Evolutionary conservation across 371 early-diverging fungal genomes (phyloP), one percentile per base, ranked within the genome.

Genomic region (Zopfochytrium polystomum): DNA sequence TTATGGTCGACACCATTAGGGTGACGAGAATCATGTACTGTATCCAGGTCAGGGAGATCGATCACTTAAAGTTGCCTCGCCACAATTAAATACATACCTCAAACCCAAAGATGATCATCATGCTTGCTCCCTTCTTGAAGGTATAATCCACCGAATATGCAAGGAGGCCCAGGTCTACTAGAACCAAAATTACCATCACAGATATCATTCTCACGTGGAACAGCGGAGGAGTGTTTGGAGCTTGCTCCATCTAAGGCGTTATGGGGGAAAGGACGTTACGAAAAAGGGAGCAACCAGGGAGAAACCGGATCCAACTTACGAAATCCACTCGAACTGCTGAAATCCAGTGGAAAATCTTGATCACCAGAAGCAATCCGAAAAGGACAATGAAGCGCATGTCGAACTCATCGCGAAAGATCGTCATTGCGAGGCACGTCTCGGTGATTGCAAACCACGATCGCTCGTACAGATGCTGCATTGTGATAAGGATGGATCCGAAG

Each of bases 271-370:
- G n/a, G n/a, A 1, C 31, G 48, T 29, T 3, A 52, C 29, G 38
- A 38, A 38, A 38, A n/a, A 38, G 26, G 32, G 23, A n/a, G n/a
- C n/a, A 50, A 25, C 5, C 42, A 34, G n/a, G 27, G 15, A 25
- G 45, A 38, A 29, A 20, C 6, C 26, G 26, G 13, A 11, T 23
- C n/a, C 18, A 15, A 75, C 90, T 68, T 81, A 93, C 93, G 67
- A 90, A 94, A 55, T 91, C 91, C 32, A 96, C 89, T 1, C 96
- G 83, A 73, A 95, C 95, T 68, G 87, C 86, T 48, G 87, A 80
- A 49, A 97, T 74, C 98, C 98, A 97, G 70, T 97, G 98, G 70
- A 96, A 95, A 53, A 91, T 87, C 70, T 96, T 95, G 45, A 91
- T 72, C 64, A 95, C 86, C 11, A 95, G 77, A 23, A 97, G 75